Percentiles rank a stretch among this genome's conserved stretches.
phyloP scores from a whole-genome alignment of 2,329 filamentous ascomycete genomes.

The Sporothrix luriei region DNA sequence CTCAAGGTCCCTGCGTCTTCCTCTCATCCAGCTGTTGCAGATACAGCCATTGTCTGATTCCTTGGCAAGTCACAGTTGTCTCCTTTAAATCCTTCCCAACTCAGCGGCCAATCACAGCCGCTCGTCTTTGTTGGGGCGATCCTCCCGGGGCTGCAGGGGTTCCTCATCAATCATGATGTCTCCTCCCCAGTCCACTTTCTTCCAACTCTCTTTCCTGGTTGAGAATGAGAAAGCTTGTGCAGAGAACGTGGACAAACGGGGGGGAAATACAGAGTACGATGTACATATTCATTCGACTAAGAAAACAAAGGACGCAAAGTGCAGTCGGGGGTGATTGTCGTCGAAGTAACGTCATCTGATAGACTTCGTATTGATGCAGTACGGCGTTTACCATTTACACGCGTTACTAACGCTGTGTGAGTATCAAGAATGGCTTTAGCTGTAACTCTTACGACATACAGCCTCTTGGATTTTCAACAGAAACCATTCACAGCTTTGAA shows the following conservation, averaged over 20 bases:
- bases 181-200: no score
- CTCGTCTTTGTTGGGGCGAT: background rate
- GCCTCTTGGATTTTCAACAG: background rate
- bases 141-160: no score
- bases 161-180: no score
- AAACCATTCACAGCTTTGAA: background rate
- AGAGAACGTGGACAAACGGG: background rate
- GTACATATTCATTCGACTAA: background rate
- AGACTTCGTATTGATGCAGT: no score
- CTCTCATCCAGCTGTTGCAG: background rate
- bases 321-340: no score
- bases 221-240: background rate
- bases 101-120: background rate
- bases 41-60: background rate
- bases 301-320: background rate
- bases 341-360: no score
- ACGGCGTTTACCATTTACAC: no score
- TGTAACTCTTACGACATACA: no score
- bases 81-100: no score
- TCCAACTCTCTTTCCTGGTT: background rate
- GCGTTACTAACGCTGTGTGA: no score
- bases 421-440: no score
- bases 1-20: constrained; percentile 4
- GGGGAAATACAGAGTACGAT: background rate
- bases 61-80: no score